A percentile compares a stretch with the other conserved stretches of the same genome.
Conservation (phyloP, 148 eudicot genomes). For the Talinum fruticosum region DNA sequence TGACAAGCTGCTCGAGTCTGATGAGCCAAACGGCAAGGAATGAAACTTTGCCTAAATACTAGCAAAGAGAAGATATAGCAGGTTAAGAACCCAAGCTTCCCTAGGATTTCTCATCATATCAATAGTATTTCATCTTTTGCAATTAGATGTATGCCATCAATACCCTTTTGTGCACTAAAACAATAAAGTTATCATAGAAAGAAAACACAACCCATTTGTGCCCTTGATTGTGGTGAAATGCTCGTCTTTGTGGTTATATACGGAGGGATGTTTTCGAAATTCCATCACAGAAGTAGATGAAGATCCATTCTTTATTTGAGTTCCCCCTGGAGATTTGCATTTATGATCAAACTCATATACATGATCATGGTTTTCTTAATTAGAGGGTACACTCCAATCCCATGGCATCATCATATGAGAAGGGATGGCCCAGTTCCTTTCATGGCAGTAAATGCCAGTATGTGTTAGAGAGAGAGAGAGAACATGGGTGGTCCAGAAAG, state of each 20-base stretch:
- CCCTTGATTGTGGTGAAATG: slow-evolving; percentile 6
- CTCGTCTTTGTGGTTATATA: neutral
- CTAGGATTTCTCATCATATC: slow-evolving; percentile 1
- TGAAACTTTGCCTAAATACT: slow-evolving; percentile 4
- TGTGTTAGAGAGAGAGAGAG: slow-evolving; percentile 12
- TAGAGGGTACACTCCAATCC: neutral
- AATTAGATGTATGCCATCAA: neutral
- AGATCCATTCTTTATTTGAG: neutral
- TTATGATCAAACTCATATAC: neutral
- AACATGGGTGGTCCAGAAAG: slow-evolving; percentile 20
- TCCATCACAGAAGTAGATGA: neutral
- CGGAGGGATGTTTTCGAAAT: neutral
- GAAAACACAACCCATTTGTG: neutral
- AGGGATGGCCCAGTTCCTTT: neutral
- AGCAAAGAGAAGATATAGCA: neutral
- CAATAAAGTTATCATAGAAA: slow-evolving; percentile 9
- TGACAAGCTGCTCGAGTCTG: slow-evolving; percentile 22
- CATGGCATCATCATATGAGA: neutral
- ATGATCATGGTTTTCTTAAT: neutral
- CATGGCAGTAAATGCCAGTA: slow-evolving; percentile 17
- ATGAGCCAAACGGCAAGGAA: slow-evolving; percentile 19
- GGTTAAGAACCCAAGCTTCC: slow-evolving; percentile 6
- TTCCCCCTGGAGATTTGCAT: slow-evolving; percentile 10
- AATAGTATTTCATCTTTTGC: neutral
- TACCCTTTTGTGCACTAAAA: slow-evolving; percentile 9